Base-by-base conservation (phyloP, 345 rosid species). In the Eucalyptus tenuipes region DNA sequence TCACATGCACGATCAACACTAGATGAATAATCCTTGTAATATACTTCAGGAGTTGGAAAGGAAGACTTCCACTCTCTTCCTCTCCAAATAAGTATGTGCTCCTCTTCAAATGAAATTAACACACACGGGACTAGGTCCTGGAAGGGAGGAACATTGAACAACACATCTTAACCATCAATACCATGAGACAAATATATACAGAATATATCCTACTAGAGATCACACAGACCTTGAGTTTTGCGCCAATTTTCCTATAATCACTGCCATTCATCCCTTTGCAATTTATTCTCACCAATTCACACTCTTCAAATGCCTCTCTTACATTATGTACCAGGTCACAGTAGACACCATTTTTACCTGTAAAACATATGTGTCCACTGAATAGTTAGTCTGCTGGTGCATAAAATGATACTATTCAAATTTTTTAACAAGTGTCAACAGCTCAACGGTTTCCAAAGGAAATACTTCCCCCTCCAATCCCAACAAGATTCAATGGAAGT, bases 111-210 rank as follows among this genome's bases (percentile, higher is more conserved):
- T 53, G 99, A 96, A 85, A 97, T 93, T 52, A 96, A 93, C 88
- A 95, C 96, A 84, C 99, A 96, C 12, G 99, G 98, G 85, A 97
- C 98, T 89, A 96, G 94, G 48, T 95, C 99, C 99, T 96, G 95
- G 87, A 53, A 90, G 87, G 29, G 31, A 79, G 68, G 80, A 91
- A 47, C 66, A 68, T 75, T 75, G 47, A 37, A 75, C 47, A 75
- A 20, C 82, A 20, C 47, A 75, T 75, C 82, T 75, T 75, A 75
- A 75, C 42, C 25, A 75, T 37, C 47, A 75, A 75, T 7, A 37
- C 82, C 24, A 10, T 20, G 14, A 20, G 44, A 75, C 82, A 75
- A 37, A 37, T 10, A 22, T 75, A 10, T 37, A 75, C 82, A 37
- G 47, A 75, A 75, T 75, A 40, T 40, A 75, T 75, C 47, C 47